A percentile compares a stretch with the other conserved stretches of the same genome.
phyloP scores from a whole-genome alignment of 106 monocot genomes.

The Alisma plantagoaquatica region DNA sequence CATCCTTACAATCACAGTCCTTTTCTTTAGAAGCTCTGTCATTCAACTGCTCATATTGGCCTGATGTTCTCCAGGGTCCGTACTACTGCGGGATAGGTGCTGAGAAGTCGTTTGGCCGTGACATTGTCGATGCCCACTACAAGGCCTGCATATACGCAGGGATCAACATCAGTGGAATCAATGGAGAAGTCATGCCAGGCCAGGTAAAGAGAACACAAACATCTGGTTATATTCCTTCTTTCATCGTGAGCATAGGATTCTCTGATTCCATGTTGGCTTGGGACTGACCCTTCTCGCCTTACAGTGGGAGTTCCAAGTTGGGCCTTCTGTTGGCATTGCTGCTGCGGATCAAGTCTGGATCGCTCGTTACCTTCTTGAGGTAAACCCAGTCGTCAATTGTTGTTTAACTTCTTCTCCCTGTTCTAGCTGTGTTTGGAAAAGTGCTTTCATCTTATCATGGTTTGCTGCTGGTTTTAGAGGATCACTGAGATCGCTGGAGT shows the following conservation, averaged over 20 bases:
- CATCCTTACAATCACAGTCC: no score
- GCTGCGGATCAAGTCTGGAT: conserved; percentile 36
- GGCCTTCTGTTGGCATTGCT: conserved; percentile 44
- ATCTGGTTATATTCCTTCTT: no score
- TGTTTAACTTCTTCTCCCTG: background rate
- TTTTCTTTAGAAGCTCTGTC: no score
- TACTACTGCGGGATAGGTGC: conserved; percentile 69
- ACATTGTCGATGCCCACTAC: conserved; percentile 80
- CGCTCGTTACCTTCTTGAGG: conserved; percentile 45
- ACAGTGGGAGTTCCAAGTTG: conserved; percentile 62
- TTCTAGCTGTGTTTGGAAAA: no score
- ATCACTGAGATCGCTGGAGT: conserved; percentile 51
- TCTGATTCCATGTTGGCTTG: no score
- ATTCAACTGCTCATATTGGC: no score
- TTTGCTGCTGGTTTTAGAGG: conserved; percentile 12
- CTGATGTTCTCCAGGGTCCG: no score
- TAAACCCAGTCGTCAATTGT: background rate
- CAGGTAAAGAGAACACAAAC: no score
- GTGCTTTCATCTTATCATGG: background rate
- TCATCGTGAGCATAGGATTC: no score
- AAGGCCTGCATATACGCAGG: conserved; percentile 78
- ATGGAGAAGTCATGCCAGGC: conserved; percentile 93
- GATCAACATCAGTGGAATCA: conserved; percentile 79
- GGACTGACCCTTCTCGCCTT: no score
- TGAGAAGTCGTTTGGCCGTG: conserved; percentile 70